phyloP scores from a whole-genome alignment of 2,329 filamentous ascomycete genomes.

The Fonsecaea pugnacius region DNA sequence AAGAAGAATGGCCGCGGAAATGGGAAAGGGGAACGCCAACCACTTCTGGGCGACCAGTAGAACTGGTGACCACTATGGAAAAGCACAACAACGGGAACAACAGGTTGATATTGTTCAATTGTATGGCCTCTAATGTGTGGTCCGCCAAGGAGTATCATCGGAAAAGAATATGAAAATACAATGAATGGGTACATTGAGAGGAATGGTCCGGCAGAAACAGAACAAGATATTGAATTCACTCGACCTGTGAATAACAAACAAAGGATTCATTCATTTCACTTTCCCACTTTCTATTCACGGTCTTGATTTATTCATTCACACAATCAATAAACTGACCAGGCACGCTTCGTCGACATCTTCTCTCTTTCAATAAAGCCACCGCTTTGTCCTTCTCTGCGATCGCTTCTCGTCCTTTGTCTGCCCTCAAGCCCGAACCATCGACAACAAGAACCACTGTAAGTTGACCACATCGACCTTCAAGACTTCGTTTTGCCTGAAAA shows the following conservation, averaged over 20 bases:
- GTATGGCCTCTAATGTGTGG: not conserved
- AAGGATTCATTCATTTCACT: not conserved
- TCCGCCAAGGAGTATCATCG: not conserved
- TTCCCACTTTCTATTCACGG: not conserved
- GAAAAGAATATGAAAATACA: not conserved
- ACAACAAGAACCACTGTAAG: not conserved
- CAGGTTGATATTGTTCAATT: not conserved
- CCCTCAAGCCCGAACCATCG: not conserved
- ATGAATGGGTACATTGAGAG: not conserved
- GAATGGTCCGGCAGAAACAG: not conserved
- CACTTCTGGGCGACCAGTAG: conserved; percentile 28
- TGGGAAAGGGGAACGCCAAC: conserved; percentile 30
- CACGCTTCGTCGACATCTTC: not conserved
- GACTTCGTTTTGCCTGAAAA: not conserved
- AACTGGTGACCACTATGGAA: conserved; percentile 9
- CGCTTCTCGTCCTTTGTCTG: not conserved
- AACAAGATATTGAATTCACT: not conserved
- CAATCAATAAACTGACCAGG: not conserved
- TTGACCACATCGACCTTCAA: not conserved
- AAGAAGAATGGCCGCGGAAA: conserved; percentile 25
- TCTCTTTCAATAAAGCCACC: not conserved
- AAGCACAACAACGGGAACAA: not conserved
- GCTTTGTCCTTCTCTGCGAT: not conserved
- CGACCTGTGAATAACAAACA: not conserved
- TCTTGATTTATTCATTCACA: not conserved